Conservation (phyloP, 768 basidiomycete species). For the Kockovaella imperatae region DNA sequence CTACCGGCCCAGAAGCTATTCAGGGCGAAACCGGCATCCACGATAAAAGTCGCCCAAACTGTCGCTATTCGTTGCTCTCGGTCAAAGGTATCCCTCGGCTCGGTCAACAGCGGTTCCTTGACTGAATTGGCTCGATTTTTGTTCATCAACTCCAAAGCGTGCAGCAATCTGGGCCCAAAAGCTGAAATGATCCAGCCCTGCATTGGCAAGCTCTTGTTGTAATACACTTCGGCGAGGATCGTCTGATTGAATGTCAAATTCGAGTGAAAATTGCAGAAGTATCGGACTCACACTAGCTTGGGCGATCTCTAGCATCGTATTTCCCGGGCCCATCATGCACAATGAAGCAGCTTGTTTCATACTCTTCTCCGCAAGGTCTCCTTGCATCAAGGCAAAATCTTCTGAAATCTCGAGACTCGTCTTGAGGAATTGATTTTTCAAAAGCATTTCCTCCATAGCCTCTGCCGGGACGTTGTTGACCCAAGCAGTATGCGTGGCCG, state of each 20-base stretch:
- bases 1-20: slow-evolving; percentile 25
- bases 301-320: slow-evolving; percentile 21
- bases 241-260: slow-evolving; percentile 9
- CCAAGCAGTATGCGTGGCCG: slow-evolving; percentile 64
- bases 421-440: slow-evolving; percentile 9
- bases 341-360: slow-evolving; percentile 12
- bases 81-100: slow-evolving; percentile 15
- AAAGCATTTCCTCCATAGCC: slow-evolving; percentile 13
- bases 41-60: slow-evolving; percentile 31
- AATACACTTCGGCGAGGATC: slow-evolving; percentile 31
- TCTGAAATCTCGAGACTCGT: slow-evolving; percentile 22
- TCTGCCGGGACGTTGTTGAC: slow-evolving; percentile 41
- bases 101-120: slow-evolving; percentile 22
- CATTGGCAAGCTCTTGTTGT: slow-evolving; percentile 26
- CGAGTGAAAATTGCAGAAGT: background rate
- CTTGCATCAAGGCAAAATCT: slow-evolving; percentile 31
- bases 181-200: slow-evolving; percentile 32
- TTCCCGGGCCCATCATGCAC: slow-evolving; percentile 22
- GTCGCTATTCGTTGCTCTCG: slow-evolving; percentile 34
- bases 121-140: slow-evolving; percentile 8
- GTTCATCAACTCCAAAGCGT: slow-evolving; percentile 26
- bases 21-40: slow-evolving; percentile 25
- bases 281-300: slow-evolving; percentile 24
- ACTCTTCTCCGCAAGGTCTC: slow-evolving; percentile 10
- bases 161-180: slow-evolving; percentile 20